A percentile compares a stretch with the other conserved stretches of the same genome.
Evolutionary conservation across 345 rosid species (phyloP).

Genomic region (Brassica juncea): DNA sequence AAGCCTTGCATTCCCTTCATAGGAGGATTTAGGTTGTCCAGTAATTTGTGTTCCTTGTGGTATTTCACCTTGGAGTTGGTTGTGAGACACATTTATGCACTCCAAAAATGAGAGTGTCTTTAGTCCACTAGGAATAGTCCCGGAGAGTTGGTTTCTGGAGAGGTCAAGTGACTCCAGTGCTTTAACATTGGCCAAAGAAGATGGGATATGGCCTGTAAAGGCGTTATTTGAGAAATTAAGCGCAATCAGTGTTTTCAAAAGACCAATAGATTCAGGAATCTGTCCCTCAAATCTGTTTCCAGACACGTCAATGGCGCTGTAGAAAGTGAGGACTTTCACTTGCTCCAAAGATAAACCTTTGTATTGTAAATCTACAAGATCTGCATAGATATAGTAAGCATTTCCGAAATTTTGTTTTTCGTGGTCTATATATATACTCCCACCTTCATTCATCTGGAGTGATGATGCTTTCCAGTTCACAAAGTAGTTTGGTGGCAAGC

Average conservation of each 20-base stretch:
- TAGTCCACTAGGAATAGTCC: slow-evolving; percentile 2
- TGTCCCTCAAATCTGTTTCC: slow-evolving; percentile 1
- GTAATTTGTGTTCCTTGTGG: slow-evolving; percentile 2
- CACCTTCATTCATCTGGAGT: not conserved
- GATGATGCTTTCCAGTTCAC: slow-evolving; percentile 17
- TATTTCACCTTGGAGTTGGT: slow-evolving; percentile 2
- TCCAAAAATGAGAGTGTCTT: not conserved
- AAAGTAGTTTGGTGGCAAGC: slow-evolving; percentile 14
- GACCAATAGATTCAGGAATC: slow-evolving; percentile 11
- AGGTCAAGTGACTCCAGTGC: slow-evolving; percentile 5
- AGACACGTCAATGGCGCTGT: slow-evolving; percentile 2
- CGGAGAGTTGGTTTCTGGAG: slow-evolving; percentile 18
- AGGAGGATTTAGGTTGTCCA: not conserved
- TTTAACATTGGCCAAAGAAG: not conserved
- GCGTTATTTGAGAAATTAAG: slow-evolving; percentile 28
- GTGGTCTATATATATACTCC: not conserved
- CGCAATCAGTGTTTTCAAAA: slow-evolving; percentile 18
- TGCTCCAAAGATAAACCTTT: slow-evolving; percentile 24
- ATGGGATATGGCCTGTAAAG: slow-evolving; percentile 21
- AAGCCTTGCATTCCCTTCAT: not conserved
- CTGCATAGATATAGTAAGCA: not conserved
- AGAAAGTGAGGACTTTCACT: not conserved
- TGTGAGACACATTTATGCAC: not conserved
- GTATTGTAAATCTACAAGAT: not conserved
- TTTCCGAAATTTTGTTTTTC: not conserved